A percentile compares a stretch with the other conserved stretches of the same genome.
phyloP scores from a whole-genome alignment of 768 basidiomycete species.

The Sporobolomyces pararoseus region DNA sequence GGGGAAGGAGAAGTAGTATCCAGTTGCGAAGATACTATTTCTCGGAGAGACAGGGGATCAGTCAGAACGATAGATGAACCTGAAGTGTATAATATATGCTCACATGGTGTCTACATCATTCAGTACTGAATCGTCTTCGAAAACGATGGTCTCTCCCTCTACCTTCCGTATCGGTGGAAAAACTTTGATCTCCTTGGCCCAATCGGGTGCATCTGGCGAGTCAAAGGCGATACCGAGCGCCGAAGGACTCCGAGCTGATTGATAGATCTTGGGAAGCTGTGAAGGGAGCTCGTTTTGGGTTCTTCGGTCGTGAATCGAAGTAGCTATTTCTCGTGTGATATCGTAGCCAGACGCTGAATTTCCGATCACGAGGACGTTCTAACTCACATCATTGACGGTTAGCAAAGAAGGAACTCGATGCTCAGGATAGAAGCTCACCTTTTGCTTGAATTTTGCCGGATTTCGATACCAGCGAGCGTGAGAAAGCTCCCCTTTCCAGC shows the following conservation, averaged over 20 bases:
- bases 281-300: background rate
- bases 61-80: background rate
- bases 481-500: conserved; percentile 46
- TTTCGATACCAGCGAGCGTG: conserved; percentile 50
- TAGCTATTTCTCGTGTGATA: conserved; percentile 47
- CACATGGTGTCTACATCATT: conserved; percentile 47
- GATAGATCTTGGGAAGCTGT: conserved; percentile 31
- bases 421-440: conserved; percentile 29
- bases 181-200: conserved; percentile 44
- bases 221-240: conserved; percentile 41
- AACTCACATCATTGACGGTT: background rate
- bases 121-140: conserved; percentile 43
- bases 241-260: conserved; percentile 30
- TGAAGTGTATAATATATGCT: background rate
- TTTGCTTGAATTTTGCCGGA: conserved; percentile 44
- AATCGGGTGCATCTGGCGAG: conserved; percentile 45
- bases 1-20: conserved; percentile 50
- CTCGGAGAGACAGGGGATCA: background rate
- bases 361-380: conserved; percentile 50
- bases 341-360: conserved; percentile 52
- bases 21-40: conserved; percentile 50
- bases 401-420: background rate
- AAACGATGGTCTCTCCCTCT: conserved; percentile 41
- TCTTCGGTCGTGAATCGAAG: background rate
- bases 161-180: conserved; percentile 26